These are phyloP conservation scores for Trametes gibbosa DNA, from an alignment of 768 basidiomycete genomes.

Conservation along the genomic window DNA sequence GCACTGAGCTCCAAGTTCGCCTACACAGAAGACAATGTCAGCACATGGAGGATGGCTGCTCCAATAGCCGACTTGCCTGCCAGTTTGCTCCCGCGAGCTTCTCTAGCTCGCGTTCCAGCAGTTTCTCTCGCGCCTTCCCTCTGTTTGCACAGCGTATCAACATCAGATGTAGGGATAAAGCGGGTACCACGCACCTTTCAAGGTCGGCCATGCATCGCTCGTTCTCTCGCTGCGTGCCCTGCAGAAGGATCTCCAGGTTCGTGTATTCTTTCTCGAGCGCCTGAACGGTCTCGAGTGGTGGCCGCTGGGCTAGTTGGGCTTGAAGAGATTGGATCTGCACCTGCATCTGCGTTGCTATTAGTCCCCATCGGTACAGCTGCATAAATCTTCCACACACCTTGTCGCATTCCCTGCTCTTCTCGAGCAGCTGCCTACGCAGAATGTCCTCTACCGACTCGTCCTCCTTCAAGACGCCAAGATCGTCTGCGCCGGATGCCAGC, in stretches of 20 bases:
- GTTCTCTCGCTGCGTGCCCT: slow-evolving; percentile 84
- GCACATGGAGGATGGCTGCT: slow-evolving; percentile 20
- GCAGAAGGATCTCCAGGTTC: slow-evolving; percentile 70
- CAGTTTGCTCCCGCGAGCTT: slow-evolving; percentile 77
- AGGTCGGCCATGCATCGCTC: slow-evolving; percentile 81
- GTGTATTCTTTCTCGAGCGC: slow-evolving; percentile 69
- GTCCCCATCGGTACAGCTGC: neutral
- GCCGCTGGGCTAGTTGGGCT: slow-evolving; percentile 61
- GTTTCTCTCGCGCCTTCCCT: slow-evolving; percentile 67
- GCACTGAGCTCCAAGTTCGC: slow-evolving; percentile 37
- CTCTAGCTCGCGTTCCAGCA: slow-evolving; percentile 69
- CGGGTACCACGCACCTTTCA: slow-evolving; percentile 65
- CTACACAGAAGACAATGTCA: slow-evolving; percentile 3
- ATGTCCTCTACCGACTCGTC: slow-evolving; percentile 60
- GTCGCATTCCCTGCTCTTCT: slow-evolving; percentile 70
- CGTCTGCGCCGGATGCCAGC: slow-evolving; percentile 46
- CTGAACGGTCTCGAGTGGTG: slow-evolving; percentile 65
- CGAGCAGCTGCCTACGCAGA: slow-evolving; percentile 60
- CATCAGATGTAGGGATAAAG: no score
- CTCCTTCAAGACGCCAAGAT: slow-evolving; percentile 60
- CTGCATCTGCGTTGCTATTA: slow-evolving; percentile 40
- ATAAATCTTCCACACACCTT: slow-evolving; percentile 38
- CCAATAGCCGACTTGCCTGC: slow-evolving; percentile 51
- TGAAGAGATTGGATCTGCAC: slow-evolving; percentile 62
- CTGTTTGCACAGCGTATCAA: slow-evolving; percentile 29